A percentile compares a stretch with the other conserved stretches of the same genome.
Evolutionary conservation across 768 basidiomycete genomes (phyloP).

Genomic region (Grammothele lineata): DNA sequence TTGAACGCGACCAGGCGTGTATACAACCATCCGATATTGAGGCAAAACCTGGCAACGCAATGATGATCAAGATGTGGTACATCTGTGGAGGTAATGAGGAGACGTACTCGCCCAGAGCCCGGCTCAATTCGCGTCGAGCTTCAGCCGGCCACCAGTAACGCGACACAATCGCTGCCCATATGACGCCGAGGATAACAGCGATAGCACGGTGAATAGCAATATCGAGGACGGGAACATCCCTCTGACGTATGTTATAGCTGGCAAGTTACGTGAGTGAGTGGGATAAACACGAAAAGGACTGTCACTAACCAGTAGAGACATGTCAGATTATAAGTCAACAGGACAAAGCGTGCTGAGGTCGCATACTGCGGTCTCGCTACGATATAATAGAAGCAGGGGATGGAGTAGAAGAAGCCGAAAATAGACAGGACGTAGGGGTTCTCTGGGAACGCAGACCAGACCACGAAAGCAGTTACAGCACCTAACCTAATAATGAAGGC

Average conservation of each 20-base stretch:
- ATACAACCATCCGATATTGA: constrained; percentile 94
- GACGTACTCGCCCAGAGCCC: constrained; percentile 80
- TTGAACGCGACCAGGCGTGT: constrained; percentile 87
- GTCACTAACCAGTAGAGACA: constrained; percentile 43
- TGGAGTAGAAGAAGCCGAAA: constrained; percentile 84
- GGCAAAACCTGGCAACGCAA: constrained; percentile 65
- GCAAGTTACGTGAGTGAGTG: neutral
- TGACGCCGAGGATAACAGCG: constrained; percentile 79
- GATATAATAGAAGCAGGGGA: constrained; percentile 93
- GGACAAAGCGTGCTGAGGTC: constrained; percentile 72
- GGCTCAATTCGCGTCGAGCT: constrained; percentile 82
- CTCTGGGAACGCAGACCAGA: constrained; percentile 75
- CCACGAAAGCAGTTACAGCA: constrained; percentile 65
- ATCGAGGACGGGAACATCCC: constrained; percentile 54
- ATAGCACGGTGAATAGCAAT: constrained; percentile 77
- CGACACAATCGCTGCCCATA: constrained; percentile 88
- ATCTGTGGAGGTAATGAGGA: neutral
- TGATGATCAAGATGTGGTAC: neutral
- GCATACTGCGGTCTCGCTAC: constrained; percentile 74
- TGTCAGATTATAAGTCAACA: constrained; percentile 88
- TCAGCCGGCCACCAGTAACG: constrained; percentile 96
- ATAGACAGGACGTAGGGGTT: constrained; percentile 69
- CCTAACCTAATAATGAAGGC: constrained; percentile 74
- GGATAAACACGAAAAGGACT: neutral
- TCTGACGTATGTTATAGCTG: constrained; percentile 78